A percentile compares a stretch with the other conserved stretches of the same genome.
phyloP scores from a whole-genome alignment of 2,329 filamentous ascomycete species.

The Aspergillus texensis region DNA sequence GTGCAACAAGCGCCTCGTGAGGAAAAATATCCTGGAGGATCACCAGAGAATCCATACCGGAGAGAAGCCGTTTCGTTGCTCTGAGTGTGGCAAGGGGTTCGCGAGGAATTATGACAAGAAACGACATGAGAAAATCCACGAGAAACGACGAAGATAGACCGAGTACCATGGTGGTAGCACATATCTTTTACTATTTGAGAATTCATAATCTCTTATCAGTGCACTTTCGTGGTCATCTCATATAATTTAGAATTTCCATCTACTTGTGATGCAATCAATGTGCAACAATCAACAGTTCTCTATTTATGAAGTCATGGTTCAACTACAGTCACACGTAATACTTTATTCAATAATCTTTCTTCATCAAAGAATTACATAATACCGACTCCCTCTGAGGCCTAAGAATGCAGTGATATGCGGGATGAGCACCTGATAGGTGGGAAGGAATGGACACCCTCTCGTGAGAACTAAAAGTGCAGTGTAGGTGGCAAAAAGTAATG shows the following conservation, averaged over 20 bases:
- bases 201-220: neutral
- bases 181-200: neutral
- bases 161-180: neutral
- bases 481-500: too few species aligned
- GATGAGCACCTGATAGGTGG: too few species aligned
- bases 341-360: too few species aligned
- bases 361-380: too few species aligned
- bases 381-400: too few species aligned
- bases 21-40: constrained; percentile 7
- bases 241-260: neutral
- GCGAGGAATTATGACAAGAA: neutral
- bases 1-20: neutral
- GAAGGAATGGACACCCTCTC: too few species aligned
- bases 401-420: too few species aligned
- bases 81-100: neutral
- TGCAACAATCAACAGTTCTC: too few species aligned
- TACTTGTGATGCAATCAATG: neutral
- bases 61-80: constrained; percentile 8
- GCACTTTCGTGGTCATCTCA: neutral
- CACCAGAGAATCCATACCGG: constrained; percentile 4
- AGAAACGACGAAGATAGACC: neutral
- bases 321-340: too few species aligned
- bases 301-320: too few species aligned
- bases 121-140: neutral
- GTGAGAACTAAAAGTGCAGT: too few species aligned